These are phyloP conservation scores for Eragrostis tef DNA, from an alignment of 202 grass and related monocot species.

Conservation along the genomic window DNA sequence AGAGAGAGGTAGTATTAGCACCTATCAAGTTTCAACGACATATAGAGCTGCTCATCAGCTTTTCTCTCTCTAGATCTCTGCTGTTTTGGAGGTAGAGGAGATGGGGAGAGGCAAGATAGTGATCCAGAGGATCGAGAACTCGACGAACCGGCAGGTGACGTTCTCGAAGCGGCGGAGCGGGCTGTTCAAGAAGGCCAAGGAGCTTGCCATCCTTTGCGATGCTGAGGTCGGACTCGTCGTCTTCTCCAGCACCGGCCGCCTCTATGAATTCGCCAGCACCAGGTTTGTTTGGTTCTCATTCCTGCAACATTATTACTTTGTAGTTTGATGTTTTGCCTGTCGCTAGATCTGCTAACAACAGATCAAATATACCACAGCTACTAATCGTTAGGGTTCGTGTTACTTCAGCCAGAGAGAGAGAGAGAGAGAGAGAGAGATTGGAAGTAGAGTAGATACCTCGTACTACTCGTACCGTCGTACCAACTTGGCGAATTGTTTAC, in stretches of 20 bases:
- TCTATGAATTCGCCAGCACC: slow-evolving; percentile 42
- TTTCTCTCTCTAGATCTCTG: slow-evolving; percentile 33
- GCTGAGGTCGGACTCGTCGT: slow-evolving; percentile 46
- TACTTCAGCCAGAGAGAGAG: not conserved
- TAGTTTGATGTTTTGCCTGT: not conserved
- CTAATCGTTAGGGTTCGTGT: slow-evolving; percentile 3
- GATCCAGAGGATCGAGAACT: slow-evolving; percentile 50
- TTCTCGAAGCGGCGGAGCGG: slow-evolving; percentile 43
- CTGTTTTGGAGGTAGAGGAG: not conserved
- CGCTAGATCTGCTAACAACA: slow-evolving; percentile 19
- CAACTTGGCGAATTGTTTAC: slow-evolving; percentile 24
- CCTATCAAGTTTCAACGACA: not conserved
- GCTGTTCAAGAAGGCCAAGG: slow-evolving; percentile 49
- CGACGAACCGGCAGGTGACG: slow-evolving; percentile 47
- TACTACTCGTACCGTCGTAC: slow-evolving; percentile 1
- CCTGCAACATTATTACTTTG: not conserved
- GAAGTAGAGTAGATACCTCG: slow-evolving; percentile 40
- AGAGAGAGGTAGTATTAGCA: not conserved
- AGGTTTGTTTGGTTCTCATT: slow-evolving; percentile 10
- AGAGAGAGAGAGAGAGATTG: not conserved
- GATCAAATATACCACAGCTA: not conserved
- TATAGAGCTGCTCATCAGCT: not conserved
- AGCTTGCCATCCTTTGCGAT: slow-evolving; percentile 49
- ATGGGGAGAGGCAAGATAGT: slow-evolving; percentile 52
- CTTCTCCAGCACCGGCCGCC: slow-evolving; percentile 53